Conservation (phyloP, 768 basidiomycete species). For the Rhodotorula diobovata region DNA sequence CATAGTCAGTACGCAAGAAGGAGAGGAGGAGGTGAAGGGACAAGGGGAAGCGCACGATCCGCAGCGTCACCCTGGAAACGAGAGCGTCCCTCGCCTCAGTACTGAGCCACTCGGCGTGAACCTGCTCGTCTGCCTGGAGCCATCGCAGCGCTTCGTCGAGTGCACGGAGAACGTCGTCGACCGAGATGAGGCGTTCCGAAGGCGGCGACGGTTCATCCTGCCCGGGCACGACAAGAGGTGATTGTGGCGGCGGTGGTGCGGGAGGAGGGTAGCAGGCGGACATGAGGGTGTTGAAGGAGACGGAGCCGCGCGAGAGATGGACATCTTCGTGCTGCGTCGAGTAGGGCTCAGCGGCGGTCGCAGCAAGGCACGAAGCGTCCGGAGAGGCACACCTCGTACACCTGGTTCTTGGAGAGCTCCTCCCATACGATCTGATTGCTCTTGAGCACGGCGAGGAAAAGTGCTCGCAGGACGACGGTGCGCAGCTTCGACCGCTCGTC, state of each 20-base stretch:
- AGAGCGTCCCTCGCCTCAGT: neutral
- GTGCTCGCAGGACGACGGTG: slow-evolving; percentile 17
- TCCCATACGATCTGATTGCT: slow-evolving; percentile 30
- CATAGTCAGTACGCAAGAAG: neutral
- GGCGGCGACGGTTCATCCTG: neutral
- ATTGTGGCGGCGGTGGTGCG: neutral
- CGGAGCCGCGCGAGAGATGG: slow-evolving; percentile 22
- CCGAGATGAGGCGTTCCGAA: slow-evolving; percentile 2
- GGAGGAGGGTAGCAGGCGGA: slow-evolving; percentile 7
- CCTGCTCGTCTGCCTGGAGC: neutral
- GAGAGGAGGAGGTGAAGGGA: neutral
- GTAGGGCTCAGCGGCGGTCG: neutral
- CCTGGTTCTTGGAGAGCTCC: slow-evolving; percentile 18
- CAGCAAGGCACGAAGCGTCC: neutral
- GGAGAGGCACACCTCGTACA: slow-evolving; percentile 29
- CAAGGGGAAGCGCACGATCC: slow-evolving; percentile 27
- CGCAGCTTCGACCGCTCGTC: neutral
- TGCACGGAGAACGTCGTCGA: slow-evolving; percentile 21
- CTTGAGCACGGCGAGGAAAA: slow-evolving; percentile 30
- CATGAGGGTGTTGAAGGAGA: slow-evolving; percentile 24
- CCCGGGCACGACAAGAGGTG: slow-evolving; percentile 5
- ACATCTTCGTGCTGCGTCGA: slow-evolving; percentile 35
- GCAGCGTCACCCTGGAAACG: neutral
- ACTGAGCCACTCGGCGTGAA: neutral
- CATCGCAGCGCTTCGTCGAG: slow-evolving; percentile 16